Evolutionary conservation across 2,329 filamentous ascomycete genomes (phyloP), one percentile per base, ranked within the genome.

Genomic region (Fusarium pseudocircinatum): DNA sequence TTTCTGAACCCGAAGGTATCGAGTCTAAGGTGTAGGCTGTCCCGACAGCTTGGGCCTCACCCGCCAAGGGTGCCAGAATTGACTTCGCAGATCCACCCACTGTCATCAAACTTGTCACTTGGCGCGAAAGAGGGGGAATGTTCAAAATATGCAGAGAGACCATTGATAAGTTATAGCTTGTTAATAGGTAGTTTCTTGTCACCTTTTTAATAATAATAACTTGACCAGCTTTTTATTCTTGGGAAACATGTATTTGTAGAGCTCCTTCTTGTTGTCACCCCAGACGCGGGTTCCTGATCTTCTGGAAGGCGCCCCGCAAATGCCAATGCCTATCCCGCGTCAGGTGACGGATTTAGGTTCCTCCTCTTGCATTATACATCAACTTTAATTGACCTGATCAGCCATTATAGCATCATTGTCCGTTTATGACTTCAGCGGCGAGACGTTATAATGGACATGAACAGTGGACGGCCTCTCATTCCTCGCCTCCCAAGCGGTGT

Each of bases 391-490:
- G 36, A 13, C 32, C 40, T 39, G 24, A n/a, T 42, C 60, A 62
- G 54, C 52, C 30, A 40, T 28, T 49, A 18, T 40, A 34, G 3
- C 46, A 50, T 30, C 39, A 34, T 26, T 14, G 30, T 13, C 9
- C 43, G 15, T 32, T 30, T 24, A 6, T 20, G 18, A 24, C 3
- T n/a, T 14, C 3, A 10, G 22, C 14, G 30, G 32, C n/a, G 22
- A 50, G 56, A 50, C 16, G 22, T 24, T 50, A 22, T 9, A 14
- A 71, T 74, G 71, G 69, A 74, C 22, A 39, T 54, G 49, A 75
- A 54, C 37, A 65, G 60, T 24, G 69, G 62, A 32, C 66, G 75
- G 13, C 74, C 75, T 39, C 67, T 77, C 18, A 53, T 75, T 30
- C 75, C 76, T 28, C 64, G 75, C 44, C 53, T 66, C 8, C 44